Percentiles rank a stretch among this genome's conserved stretches.
phyloP scores from a whole-genome alignment of 192 early-diverging fungal species.

The Coemansia sp. region DNA sequence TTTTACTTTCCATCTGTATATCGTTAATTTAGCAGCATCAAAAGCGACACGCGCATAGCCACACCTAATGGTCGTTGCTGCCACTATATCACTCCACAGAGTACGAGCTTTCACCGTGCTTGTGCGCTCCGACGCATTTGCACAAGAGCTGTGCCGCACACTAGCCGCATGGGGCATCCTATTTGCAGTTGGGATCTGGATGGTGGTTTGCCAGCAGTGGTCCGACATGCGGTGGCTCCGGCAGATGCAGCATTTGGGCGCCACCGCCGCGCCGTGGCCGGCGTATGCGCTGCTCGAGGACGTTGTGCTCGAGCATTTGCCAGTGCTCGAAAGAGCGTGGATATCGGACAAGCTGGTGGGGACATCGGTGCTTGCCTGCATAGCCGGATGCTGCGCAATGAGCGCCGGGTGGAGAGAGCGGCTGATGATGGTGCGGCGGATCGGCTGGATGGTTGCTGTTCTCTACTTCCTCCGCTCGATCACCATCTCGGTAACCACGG shows the following conservation, averaged over 20 bases:
- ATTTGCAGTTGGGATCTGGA: conserved; percentile 47
- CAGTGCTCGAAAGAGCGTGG: conserved; percentile 44
- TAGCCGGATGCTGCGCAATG: conserved; percentile 44
- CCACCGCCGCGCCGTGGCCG: conserved; percentile 23
- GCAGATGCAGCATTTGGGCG: neutral
- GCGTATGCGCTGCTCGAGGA: conserved; percentile 45
- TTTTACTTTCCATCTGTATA: conserved; percentile 9
- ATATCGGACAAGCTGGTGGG: conserved; percentile 61
- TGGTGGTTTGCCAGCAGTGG: conserved; percentile 45
- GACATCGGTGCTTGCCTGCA: conserved; percentile 45
- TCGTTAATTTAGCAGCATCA: neutral
- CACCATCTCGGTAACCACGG: conserved; percentile 60
- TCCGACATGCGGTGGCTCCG: conserved; percentile 49
- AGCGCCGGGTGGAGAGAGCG: conserved; percentile 58
- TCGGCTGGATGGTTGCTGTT: conserved; percentile 58
- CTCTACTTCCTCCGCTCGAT: conserved; percentile 62
- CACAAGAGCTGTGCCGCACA: conserved; percentile 33
- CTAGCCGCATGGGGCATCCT: conserved; percentile 34
- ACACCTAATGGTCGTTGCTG: neutral
- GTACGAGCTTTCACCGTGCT: conserved; percentile 1
- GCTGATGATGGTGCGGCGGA: conserved; percentile 58
- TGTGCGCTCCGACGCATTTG: conserved; percentile 19
- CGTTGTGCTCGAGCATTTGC: conserved; percentile 56
- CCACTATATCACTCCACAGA: neutral
- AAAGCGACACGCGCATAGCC: neutral